Percentiles rank a stretch among this genome's conserved stretches.
These are phyloP conservation scores for Annona cherimola DNA, from an alignment of 164 flowering plant species.

Conservation along the genomic window DNA sequence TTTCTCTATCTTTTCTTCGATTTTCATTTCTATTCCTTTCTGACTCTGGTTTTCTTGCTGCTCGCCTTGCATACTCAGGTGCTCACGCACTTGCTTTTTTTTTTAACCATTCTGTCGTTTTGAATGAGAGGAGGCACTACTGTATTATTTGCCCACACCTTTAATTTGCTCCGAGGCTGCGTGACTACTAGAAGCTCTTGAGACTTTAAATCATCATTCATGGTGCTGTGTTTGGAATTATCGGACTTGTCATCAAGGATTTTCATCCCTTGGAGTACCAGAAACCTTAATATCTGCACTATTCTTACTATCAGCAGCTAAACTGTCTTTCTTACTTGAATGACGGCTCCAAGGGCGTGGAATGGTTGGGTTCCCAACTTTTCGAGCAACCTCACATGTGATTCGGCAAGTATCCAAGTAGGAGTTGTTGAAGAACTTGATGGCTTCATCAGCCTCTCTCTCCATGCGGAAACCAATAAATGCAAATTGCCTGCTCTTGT, in stretches of 20 bases:
- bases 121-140: constrained; percentile 33
- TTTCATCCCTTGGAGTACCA: constrained; percentile 15
- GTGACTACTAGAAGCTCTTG: constrained; percentile 80
- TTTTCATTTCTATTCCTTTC: no score
- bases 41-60: no score
- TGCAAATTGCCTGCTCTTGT: constrained; percentile 86
- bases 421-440: constrained; percentile 67
- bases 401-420: constrained; percentile 67
- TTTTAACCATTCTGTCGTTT: no score
- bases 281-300: constrained; percentile 15
- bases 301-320: constrained; percentile 22
- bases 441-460: constrained; percentile 67
- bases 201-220: constrained; percentile 56
- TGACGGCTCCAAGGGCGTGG: constrained; percentile 94
- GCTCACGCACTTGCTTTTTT: no score
- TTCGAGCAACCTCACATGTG: constrained; percentile 77
- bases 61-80: no score
- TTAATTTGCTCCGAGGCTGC: constrained; percentile 71
- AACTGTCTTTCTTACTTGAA: constrained; percentile 45
- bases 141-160: no score
- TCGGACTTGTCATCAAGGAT: constrained; percentile 13
- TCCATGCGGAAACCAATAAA: constrained; percentile 81
- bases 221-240: constrained; percentile 23
- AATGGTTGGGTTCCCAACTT: constrained; percentile 70
- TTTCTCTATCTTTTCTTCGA: no score